Percentiles rank a stretch among this genome's conserved stretches.
Conservation (phyloP, 2,329 filamentous ascomycete genomes). For the Talaromyces rugulosus region DNA sequence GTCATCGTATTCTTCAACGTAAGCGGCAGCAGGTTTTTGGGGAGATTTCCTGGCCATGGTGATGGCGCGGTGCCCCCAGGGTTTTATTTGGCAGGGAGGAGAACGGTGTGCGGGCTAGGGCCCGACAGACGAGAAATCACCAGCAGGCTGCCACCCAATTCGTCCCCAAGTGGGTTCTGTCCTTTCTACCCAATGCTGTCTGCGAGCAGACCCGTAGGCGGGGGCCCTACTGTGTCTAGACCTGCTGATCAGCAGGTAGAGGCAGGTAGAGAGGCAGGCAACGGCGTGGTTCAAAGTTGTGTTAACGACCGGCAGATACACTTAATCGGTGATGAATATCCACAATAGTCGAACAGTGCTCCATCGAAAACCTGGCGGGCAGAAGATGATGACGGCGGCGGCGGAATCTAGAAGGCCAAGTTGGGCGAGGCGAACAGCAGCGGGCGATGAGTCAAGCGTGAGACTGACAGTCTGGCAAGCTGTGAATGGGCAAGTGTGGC, state of each 20-base stretch:
- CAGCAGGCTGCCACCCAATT: conserved; percentile 5
- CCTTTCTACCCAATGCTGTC: conserved; percentile 11
- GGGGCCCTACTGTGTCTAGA: conserved; percentile 10
- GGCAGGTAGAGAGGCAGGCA: conserved; percentile 2
- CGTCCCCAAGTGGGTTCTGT: conserved; percentile 6
- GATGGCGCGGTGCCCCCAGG: conserved; percentile 8
- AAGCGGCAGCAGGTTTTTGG: conserved; percentile 31
- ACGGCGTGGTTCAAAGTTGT: conserved; percentile 5
- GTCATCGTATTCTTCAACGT: conserved; percentile 47
- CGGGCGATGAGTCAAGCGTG: conserved; percentile 10
- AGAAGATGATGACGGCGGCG: conserved; percentile 3
- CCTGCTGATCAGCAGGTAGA: conserved; percentile 13
- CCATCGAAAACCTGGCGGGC: conserved; percentile 21
- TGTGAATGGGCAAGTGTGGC: conserved; percentile 12
- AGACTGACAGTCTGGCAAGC: conserved; percentile 11
- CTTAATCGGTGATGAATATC: conserved; percentile 22
- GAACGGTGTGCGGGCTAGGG: conserved; percentile 3
- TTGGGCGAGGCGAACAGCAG: conserved; percentile 8
- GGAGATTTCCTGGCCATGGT: conserved; percentile 37
- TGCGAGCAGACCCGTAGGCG: conserved; percentile 8
- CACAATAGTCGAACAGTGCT: conserved; percentile 20
- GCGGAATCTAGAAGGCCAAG: conserved; percentile 1
- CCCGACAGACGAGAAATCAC: conserved; percentile 1
- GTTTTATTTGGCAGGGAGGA: conserved; percentile 10
- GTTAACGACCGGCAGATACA: conserved; percentile 22